phyloP scores from a whole-genome alignment of 495 filamentous ascomycete species.

The Copromyces sp. region DNA sequence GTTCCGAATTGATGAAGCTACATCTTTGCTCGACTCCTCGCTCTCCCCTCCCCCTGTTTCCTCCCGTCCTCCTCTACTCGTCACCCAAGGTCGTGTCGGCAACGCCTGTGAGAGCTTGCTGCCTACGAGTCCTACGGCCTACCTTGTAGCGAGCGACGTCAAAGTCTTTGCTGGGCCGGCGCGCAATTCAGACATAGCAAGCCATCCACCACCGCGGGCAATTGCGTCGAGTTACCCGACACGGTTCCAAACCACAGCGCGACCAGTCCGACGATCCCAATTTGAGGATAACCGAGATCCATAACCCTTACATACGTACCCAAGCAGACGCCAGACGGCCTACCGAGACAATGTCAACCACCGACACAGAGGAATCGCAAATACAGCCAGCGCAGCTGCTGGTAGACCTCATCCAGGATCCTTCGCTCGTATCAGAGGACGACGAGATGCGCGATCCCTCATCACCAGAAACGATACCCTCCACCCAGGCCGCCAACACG shows the following conservation, averaged over 20 bases:
- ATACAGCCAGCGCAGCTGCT: constrained; percentile 9
- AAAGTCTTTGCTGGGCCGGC: not conserved
- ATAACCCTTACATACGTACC: not conserved
- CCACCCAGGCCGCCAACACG: constrained; percentile 33
- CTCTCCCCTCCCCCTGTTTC: not conserved
- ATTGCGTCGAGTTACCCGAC: not conserved
- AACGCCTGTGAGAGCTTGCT: not conserved
- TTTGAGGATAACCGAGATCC: not conserved
- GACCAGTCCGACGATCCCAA: not conserved
- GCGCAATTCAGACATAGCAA: not conserved
- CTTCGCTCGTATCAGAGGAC: constrained; percentile 30
- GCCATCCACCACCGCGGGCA: not conserved
- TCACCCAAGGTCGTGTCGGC: not conserved
- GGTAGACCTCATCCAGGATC: constrained; percentile 22
- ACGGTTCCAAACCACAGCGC: not conserved
- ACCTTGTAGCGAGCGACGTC: not conserved
- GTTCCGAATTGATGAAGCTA: not conserved
- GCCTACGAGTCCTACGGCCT: not conserved
- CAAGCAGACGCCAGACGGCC: not conserved
- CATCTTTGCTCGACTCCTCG: not conserved
- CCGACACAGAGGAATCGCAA: constrained; percentile 11
- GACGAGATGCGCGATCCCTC: constrained; percentile 15
- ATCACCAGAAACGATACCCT: constrained; percentile 35
- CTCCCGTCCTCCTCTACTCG: not conserved
- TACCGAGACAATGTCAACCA: constrained; percentile 1